Conservation (phyloP, 306 rosid genomes). For the Cicer chorassanicum region DNA sequence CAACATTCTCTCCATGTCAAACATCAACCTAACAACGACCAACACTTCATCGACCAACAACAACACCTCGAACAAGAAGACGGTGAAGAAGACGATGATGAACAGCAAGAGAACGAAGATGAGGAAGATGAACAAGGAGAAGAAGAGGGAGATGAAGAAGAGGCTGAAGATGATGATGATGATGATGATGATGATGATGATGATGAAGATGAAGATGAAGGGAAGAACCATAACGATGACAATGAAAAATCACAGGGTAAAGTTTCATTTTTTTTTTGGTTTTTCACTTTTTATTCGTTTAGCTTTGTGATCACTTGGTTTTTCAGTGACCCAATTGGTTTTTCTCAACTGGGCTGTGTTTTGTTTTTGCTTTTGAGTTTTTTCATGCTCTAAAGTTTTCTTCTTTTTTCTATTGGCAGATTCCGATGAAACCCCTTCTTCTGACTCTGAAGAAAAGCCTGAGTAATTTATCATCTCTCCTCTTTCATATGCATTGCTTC, state of each 20-base stretch:
- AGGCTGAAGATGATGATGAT: constrained; percentile 34
- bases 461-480: constrained; percentile 58
- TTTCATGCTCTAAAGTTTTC: constrained; percentile 46
- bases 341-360: constrained; percentile 50
- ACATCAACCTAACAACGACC: constrained; percentile 62
- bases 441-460: constrained; percentile 63
- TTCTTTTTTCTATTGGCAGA: constrained; percentile 57
- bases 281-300: background rate
- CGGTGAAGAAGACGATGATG: background rate
- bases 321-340: constrained; percentile 43
- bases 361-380: constrained; percentile 44
- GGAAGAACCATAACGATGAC: constrained; percentile 41
- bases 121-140: constrained; percentile 23
- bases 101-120: constrained; percentile 24
- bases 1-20: constrained; percentile 55
- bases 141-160: constrained; percentile 28
- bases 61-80: constrained; percentile 21
- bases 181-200: constrained; percentile 42
- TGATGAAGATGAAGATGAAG: constrained; percentile 41
- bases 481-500: constrained; percentile 40
- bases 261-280: constrained; percentile 38
- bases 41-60: constrained; percentile 36
- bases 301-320: constrained; percentile 5
- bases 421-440: constrained; percentile 76
- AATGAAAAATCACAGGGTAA: constrained; percentile 61